Percentiles rank a stretch among this genome's conserved stretches.
These are phyloP conservation scores for Pseudogymnoascus verrucosus DNA, from an alignment of 2,329 filamentous ascomycete genomes.

Conservation along the genomic window DNA sequence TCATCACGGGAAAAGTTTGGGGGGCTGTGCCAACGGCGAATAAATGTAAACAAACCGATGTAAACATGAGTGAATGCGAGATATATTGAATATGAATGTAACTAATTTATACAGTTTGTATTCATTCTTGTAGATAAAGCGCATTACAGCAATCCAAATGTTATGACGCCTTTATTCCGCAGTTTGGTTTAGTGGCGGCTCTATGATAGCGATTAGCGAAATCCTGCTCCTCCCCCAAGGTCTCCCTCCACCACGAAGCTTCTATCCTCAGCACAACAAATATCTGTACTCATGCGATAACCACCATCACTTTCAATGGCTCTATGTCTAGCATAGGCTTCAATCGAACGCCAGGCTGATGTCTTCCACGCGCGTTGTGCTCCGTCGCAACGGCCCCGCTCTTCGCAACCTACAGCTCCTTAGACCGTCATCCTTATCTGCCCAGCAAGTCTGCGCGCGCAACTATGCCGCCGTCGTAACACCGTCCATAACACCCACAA, in stretches of 20 bases:
- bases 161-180: not conserved
- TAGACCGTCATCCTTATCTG: not conserved
- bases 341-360: not conserved
- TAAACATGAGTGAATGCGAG: not conserved
- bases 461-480: not conserved
- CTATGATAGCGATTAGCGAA: constrained; percentile 5
- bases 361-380: not conserved
- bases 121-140: not conserved
- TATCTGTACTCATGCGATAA: not conserved
- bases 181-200: constrained; percentile 3
- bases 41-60: constrained; percentile 1
- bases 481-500: not conserved
- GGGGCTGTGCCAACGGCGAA: not conserved
- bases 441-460: not conserved
- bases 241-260: not conserved
- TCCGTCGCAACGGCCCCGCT: constrained; percentile 2
- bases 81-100: not conserved
- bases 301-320: not conserved
- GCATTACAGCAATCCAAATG: not conserved
- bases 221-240: constrained; percentile 4
- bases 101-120: not conserved
- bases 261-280: not conserved
- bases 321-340: not conserved
- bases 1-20: constrained; percentile 4
- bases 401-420: not conserved